Conservation (phyloP, 352 stramenopile genomes). For the Pythium grandisporangium region DNA sequence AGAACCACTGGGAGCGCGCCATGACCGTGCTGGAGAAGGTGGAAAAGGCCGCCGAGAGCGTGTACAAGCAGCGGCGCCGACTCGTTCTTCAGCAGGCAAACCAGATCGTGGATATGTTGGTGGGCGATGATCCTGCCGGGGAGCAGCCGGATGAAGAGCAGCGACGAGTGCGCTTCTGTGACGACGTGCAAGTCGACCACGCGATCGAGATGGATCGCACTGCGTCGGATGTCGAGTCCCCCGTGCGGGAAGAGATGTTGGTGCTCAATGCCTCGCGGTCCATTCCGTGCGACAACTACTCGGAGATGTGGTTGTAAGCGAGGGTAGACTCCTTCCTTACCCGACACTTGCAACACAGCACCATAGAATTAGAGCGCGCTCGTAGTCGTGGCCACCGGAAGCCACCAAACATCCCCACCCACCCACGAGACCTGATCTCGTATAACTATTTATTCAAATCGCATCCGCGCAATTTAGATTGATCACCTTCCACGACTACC, state of each 20-base stretch:
- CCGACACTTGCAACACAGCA: slow-evolving; percentile 2
- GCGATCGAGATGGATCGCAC: slow-evolving; percentile 65
- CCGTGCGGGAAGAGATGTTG: slow-evolving; percentile 69
- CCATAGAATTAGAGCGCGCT: slow-evolving; percentile 14
- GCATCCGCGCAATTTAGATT: too few relatives aligned
- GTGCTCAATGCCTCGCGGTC: slow-evolving; percentile 58
- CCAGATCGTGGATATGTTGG: slow-evolving; percentile 16
- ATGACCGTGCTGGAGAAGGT: slow-evolving; percentile 70
- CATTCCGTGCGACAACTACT: slow-evolving; percentile 66
- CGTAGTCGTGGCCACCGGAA: not conserved
- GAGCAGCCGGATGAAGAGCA: not conserved
- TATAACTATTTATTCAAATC: not conserved
- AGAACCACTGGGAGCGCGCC: slow-evolving; percentile 73
- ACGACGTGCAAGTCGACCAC: slow-evolving; percentile 34
- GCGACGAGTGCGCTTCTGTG: slow-evolving; percentile 45
- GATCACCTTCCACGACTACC: too few relatives aligned
- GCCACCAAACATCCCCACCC: not conserved
- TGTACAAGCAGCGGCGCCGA: slow-evolving; percentile 48
- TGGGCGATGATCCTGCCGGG: slow-evolving; percentile 10
- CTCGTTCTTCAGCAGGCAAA: slow-evolving; percentile 62
- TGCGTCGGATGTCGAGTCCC: slow-evolving; percentile 27
- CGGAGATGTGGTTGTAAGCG: slow-evolving; percentile 65
- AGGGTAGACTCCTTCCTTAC: slow-evolving; percentile 4
- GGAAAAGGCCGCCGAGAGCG: slow-evolving; percentile 59
- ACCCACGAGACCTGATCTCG: not conserved